Conservation (phyloP, 2,329 filamentous ascomycete species). For the Exophiala phaeomuriformis region DNA sequence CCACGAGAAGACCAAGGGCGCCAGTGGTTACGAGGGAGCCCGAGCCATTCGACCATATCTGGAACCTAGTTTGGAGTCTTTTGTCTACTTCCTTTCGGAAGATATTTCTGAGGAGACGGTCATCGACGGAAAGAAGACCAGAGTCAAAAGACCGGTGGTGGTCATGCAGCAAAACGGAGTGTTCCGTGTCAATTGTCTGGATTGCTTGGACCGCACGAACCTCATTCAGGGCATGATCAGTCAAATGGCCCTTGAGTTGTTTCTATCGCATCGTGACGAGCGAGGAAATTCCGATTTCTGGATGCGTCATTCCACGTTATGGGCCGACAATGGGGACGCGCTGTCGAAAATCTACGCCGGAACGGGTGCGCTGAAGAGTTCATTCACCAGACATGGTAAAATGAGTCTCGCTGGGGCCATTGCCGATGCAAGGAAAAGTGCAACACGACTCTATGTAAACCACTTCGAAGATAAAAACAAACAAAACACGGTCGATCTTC, state of each 20-base stretch:
- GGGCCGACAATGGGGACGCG: constrained; percentile 95
- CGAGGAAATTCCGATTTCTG: constrained; percentile 70
- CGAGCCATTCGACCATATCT: constrained; percentile 73
- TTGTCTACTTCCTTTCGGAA: constrained; percentile 86
- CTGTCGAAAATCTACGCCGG: constrained; percentile 94
- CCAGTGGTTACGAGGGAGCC: constrained; percentile 84
- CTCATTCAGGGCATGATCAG: constrained; percentile 93
- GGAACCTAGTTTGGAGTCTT: constrained; percentile 69
- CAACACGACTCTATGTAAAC: constrained; percentile 91
- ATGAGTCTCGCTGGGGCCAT: constrained; percentile 91
- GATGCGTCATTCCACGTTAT: constrained; percentile 83
- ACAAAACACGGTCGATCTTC: constrained; percentile 89
- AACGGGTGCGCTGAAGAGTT: constrained; percentile 90
- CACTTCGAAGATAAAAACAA: constrained; percentile 91
- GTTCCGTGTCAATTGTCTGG: constrained; percentile 90
- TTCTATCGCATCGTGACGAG: constrained; percentile 65
- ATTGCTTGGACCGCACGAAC: constrained; percentile 93
- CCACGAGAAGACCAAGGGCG: constrained; percentile 83
- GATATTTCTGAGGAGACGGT: constrained; percentile 50
- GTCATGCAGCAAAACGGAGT: constrained; percentile 90
- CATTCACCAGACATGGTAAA: constrained; percentile 87
- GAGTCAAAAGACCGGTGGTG: constrained; percentile 47
- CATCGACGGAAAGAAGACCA: constrained; percentile 36
- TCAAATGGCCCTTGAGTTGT: constrained; percentile 81
- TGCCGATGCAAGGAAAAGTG: constrained; percentile 91